Base-by-base conservation (phyloP, 805 yeast species). In the Saccharomyces cerevisiae region DNA sequence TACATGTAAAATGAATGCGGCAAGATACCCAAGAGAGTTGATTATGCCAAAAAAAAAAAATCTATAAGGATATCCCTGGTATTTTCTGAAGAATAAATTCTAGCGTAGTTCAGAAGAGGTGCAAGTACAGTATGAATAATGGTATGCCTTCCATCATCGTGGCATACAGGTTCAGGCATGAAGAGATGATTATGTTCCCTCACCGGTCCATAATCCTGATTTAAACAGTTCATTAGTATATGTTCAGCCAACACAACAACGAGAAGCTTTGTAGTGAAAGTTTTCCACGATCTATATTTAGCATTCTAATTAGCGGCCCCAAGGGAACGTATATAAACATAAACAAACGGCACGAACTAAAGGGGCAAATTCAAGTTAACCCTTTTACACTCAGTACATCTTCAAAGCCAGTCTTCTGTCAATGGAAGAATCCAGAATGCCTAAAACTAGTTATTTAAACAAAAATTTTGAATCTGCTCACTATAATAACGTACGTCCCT, bases 401-500 rank as follows among this genome's bases (percentile, higher is more conserved):
- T 13, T 9, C 3, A 36, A 17, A 10, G 24, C 24, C 24, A 13
- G 4, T 8, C 24, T 4, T 17, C 1, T 36, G 17, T 22, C 3
- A 36, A 8, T 11, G 17, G 17, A 36, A 3, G 13, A 36, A 36
- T 36, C 17, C 14, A 46, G 27, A 41, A 57, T 57, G 59, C 50
- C 58, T 17, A 46, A 49, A 26, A 55, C 56, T 8, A 57, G 58
- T 41, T 57, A 55, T 46, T 27, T 57, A 13, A 53, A 49, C 26
- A 51, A 57, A 48, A 49, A 57, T 28, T 57, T 51, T 28, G 43
- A 57, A 43, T 53, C 60, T 13, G 10, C 53, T 11, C 51, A 52
- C 29, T 57, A 57, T 29, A 50, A 57, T 46, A 41, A 55, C 32
- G 52, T 55, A 41, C 56, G 60, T 43, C 59, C 61, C 11, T 67